These are phyloP conservation scores for Backusella mclennaniae DNA, from an alignment of 192 early-diverging fungal genomes.

Conservation along the genomic window DNA sequence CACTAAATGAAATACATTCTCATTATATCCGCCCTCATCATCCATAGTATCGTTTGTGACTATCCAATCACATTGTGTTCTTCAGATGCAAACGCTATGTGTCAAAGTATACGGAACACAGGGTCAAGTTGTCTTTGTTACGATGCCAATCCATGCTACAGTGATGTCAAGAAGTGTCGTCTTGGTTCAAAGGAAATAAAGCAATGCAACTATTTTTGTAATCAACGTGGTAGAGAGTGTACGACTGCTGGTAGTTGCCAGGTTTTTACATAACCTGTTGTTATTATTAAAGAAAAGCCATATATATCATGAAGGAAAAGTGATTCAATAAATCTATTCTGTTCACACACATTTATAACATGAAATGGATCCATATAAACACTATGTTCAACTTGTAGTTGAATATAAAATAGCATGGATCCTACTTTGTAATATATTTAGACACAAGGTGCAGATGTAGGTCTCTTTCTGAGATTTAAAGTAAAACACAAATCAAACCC, in stretches of 20 bases:
- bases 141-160: neutral
- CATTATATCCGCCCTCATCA: neutral
- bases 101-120: neutral
- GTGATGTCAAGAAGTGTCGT: neutral
- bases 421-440: neutral
- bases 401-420: too few species aligned
- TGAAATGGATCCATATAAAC: too few species aligned
- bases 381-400: too few species aligned
- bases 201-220: neutral
- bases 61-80: neutral
- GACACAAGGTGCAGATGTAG: too few species aligned
- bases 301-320: neutral
- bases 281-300: neutral
- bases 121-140: neutral
- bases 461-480: too few species aligned
- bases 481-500: too few species aligned
- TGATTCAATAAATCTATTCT: too few species aligned
- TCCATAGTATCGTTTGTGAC: neutral
- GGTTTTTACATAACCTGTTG: neutral
- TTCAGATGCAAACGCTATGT: neutral
- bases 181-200: neutral
- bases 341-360: too few species aligned
- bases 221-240: neutral
- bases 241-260: neutral
- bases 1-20: neutral